These are phyloP conservation scores for Vigna mungo DNA, from an alignment of 306 rosid genomes.

Conservation along the genomic window DNA sequence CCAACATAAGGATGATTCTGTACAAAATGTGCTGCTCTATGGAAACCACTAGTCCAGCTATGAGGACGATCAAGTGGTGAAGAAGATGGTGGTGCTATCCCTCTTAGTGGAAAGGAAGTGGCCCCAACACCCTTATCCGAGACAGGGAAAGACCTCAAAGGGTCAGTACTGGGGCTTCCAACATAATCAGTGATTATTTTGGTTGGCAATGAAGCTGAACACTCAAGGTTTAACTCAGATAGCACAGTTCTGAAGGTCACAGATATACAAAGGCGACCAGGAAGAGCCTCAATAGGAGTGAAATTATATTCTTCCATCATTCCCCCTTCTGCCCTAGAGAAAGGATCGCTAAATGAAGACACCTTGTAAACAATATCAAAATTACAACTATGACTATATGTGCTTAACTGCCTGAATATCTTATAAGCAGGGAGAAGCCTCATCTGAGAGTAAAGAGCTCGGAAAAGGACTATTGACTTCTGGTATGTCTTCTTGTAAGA, in stretches of 20 bases:
- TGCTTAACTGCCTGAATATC: constrained; percentile 68
- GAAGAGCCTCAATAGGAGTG: constrained; percentile 72
- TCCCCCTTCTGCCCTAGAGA: constrained; percentile 70
- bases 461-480: constrained; percentile 76
- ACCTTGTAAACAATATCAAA: constrained; percentile 79
- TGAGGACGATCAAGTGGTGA: constrained; percentile 68
- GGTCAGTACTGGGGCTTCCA: constrained; percentile 84
- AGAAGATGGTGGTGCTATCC: constrained; percentile 56
- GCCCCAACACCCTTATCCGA: constrained; percentile 63
- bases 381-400: constrained; percentile 58
- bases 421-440: constrained; percentile 85
- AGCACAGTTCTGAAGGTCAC: constrained; percentile 65
- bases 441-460: constrained; percentile 75
- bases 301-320: constrained; percentile 67
- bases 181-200: constrained; percentile 83
- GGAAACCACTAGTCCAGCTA: constrained; percentile 81
- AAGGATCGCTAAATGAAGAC: constrained; percentile 81
- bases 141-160: constrained; percentile 68
- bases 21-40: constrained; percentile 58
- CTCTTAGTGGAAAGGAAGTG: constrained; percentile 65
- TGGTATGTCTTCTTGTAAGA: constrained; percentile 74
- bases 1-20: constrained; percentile 61
- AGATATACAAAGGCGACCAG: constrained; percentile 75
- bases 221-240: constrained; percentile 73
- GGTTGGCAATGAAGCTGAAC: constrained; percentile 65